Evolutionary conservation across 768 basidiomycete genomes (phyloP), one percentile per base, ranked within the genome.

Genomic region (Termitomyces sp.): DNA sequence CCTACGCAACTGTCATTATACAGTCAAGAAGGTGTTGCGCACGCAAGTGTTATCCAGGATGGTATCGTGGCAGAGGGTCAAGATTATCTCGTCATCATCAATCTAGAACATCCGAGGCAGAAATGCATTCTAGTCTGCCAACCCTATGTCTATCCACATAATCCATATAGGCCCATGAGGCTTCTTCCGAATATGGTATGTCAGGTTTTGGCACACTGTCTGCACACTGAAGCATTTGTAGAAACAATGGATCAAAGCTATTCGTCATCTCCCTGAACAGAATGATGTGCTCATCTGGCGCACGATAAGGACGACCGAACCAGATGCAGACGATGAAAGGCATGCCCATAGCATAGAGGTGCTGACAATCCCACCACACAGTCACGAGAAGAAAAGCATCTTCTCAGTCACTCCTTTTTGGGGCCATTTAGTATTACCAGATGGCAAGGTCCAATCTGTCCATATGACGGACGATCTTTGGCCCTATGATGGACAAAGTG

Each of bases 201-300:
- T 58, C 20, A 13, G 0, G 20, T n/a, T 20, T 36, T 33, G 7
- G 11, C 16, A 33, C 8, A 4, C 3, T 36, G 35, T 15, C 22
- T 35, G 16, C n/a, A 8, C n/a, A 38, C 38, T 55, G 42, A 39
- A 36, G 32, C 13, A 48, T 35, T 35, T 51, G 22, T 56, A 84
- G 84, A 70, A 71, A 24, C 81, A 84, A 65, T 72, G 73, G 20
- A 82, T 88, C 62, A 78, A 76, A 55, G 81, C 78, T n/a, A 70
- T 84, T 52, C 80, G 84, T 36, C 75, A 81, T 28, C 69, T 86
- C 36, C 84, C 85, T 3, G 70, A 73, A 15, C 85, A 87, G 68
- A 71, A 74, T 13, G 76, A 83, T 55, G 69, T 88, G 15, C 72
- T 88, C 22, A 74, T 85, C 56, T 75, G 85, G 50, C 84, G 86